phyloP scores from a whole-genome alignment of 2,329 filamentous ascomycete species.

The Talaromyces rugulosus region DNA sequence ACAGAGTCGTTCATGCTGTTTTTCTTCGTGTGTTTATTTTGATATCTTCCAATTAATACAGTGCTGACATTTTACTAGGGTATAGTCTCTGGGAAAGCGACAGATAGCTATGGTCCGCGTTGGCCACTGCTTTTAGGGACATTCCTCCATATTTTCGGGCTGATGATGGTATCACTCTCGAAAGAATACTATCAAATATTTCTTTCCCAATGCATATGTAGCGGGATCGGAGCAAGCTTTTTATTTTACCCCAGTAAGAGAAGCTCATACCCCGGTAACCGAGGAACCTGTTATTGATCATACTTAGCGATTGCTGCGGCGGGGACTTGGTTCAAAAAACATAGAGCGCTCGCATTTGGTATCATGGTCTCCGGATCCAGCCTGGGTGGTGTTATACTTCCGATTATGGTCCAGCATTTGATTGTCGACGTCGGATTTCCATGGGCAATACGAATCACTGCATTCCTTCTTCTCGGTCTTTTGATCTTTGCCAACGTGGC shows the following conservation, averaged over 20 bases:
- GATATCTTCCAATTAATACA: not conserved
- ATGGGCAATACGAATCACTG: slow-evolving; percentile 55
- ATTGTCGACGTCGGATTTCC: slow-evolving; percentile 51
- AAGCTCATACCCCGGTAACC: not conserved
- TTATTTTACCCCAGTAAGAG: slow-evolving; percentile 33
- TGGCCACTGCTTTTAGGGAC: slow-evolving; percentile 42
- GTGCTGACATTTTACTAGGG: slow-evolving; percentile 38
- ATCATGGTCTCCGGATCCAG: slow-evolving; percentile 53
- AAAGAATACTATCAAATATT: slow-evolving; percentile 51
- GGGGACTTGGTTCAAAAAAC: slow-evolving; percentile 48
- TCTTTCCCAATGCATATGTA: slow-evolving; percentile 48
- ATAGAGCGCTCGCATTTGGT: slow-evolving; percentile 52
- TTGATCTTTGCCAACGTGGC: slow-evolving; percentile 52
- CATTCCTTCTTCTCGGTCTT: slow-evolving; percentile 59
- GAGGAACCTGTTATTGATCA: not conserved
- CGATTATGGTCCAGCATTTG: slow-evolving; percentile 57
- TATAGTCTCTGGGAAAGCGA: slow-evolving; percentile 49
- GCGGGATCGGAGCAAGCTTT: slow-evolving; percentile 51
- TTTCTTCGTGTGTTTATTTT: not conserved
- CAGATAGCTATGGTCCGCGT: slow-evolving; percentile 49
- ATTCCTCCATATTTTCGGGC: slow-evolving; percentile 46
- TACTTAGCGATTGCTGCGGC: not conserved
- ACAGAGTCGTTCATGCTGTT: slow-evolving; percentile 1
- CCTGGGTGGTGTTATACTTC: slow-evolving; percentile 57
- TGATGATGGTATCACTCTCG: slow-evolving; percentile 52